Conservation (phyloP, 176 grass and related monocot genomes). For the Poa annua region DNA sequence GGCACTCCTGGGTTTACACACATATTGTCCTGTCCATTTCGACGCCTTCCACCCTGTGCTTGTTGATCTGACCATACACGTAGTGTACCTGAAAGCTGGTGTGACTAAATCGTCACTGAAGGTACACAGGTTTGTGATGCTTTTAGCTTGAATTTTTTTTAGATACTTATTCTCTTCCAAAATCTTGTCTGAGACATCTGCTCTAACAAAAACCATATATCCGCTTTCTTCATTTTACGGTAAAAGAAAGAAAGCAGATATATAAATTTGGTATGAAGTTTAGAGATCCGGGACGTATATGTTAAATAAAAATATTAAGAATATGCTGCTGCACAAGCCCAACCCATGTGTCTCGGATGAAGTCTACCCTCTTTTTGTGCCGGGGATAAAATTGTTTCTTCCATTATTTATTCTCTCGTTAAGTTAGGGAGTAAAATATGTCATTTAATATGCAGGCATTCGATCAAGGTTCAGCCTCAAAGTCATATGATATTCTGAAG, state of each 20-base stretch:
- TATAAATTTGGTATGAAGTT: background rate
- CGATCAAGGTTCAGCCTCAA: constrained; percentile 55
- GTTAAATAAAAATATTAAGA: constrained; percentile 16
- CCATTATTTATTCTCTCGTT: background rate
- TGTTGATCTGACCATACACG: constrained; percentile 86
- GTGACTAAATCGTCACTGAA: constrained; percentile 62
- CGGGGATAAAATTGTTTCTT: background rate
- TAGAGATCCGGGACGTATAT: background rate
- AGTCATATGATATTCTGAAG: constrained; percentile 68
- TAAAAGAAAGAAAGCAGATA: background rate
- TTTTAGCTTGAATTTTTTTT: constrained; percentile 46
- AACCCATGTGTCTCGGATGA: too few relatives aligned
- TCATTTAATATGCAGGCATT: constrained; percentile 44
- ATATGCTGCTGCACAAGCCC: background rate
- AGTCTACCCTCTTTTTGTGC: too few relatives aligned
- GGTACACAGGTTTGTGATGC: constrained; percentile 84
- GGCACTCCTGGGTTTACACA: constrained; percentile 83
- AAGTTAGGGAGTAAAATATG: constrained; percentile 27
- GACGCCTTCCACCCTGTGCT: constrained; percentile 83
- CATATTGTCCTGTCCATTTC: constrained; percentile 95
- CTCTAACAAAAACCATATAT: background rate
- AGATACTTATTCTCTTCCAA: background rate
- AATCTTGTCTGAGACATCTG: constrained; percentile 1
- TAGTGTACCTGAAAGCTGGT: constrained; percentile 77
- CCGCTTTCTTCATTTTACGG: background rate